phyloP scores from a whole-genome alignment of 345 rosid species.

The Pugionium dolabratum region DNA sequence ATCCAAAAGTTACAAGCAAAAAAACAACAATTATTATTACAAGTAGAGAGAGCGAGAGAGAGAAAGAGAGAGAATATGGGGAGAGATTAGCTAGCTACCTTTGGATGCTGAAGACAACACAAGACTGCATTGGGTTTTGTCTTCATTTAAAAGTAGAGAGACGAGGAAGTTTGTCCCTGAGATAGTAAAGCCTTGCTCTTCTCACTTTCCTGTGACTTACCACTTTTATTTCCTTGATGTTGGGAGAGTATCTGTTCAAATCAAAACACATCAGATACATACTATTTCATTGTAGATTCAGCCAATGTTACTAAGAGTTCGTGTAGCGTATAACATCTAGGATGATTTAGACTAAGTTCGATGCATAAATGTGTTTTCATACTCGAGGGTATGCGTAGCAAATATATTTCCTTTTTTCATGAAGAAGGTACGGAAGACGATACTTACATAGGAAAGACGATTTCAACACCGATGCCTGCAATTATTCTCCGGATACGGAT shows the following conservation, averaged over 20 bases:
- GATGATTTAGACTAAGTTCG: neutral
- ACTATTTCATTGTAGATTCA: neutral
- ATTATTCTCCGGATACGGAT: slow-evolving; percentile 80
- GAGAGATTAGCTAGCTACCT: slow-evolving; percentile 1
- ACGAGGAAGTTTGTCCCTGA: slow-evolving; percentile 86
- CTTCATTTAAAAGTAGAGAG: slow-evolving; percentile 79
- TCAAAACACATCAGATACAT: slow-evolving; percentile 15
- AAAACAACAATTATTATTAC: too few species aligned
- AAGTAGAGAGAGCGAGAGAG: neutral
- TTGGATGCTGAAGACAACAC: slow-evolving; percentile 17
- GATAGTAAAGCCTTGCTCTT: slow-evolving; percentile 84
- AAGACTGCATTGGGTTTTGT: slow-evolving; percentile 19
- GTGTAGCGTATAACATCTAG: neutral
- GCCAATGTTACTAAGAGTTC: neutral
- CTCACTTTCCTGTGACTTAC: slow-evolving; percentile 71
- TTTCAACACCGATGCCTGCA: slow-evolving; percentile 77
- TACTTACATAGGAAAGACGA: slow-evolving; percentile 68
- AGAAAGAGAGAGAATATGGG: neutral
- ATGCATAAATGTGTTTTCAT: neutral
- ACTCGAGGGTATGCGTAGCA: neutral
- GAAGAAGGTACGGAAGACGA: neutral
- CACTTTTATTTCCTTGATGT: slow-evolving; percentile 71
- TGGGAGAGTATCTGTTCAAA: slow-evolving; percentile 67
- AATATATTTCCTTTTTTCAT: neutral
- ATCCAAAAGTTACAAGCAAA: too few species aligned